Percentiles rank a stretch among this genome's conserved stretches.
Evolutionary conservation across 495 filamentous ascomycete species (phyloP).

Genomic region (Penicillium chermesinum): DNA sequence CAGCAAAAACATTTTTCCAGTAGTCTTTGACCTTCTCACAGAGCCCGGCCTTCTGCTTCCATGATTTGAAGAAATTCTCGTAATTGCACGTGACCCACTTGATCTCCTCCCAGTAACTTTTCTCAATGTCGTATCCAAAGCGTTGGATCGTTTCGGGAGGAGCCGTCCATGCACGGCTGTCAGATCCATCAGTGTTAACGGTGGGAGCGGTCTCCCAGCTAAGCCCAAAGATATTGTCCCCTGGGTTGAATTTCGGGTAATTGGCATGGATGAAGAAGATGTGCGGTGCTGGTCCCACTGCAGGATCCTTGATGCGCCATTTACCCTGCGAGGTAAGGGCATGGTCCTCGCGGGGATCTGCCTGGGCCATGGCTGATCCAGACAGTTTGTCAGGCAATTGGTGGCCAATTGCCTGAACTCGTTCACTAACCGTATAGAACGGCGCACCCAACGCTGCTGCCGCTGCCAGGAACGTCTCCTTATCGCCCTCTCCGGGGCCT

Average conservation of each 20-base stretch:
- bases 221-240: conserved; percentile 37
- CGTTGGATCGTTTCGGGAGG: conserved; percentile 30
- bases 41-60: conserved; percentile 31
- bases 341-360: conserved; percentile 43
- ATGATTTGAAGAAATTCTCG: conserved; percentile 34
- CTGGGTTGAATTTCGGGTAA: conserved; percentile 51
- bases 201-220: conserved; percentile 39
- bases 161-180: conserved; percentile 38
- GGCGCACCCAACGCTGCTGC: conserved; percentile 44
- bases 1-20: conserved; percentile 40
- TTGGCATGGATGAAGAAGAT: conserved; percentile 53
- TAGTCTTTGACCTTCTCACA: conserved; percentile 36
- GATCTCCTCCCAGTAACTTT: conserved; percentile 48
- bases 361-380: conserved; percentile 41
- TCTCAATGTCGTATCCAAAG: conserved; percentile 52
- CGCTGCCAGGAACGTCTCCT: conserved; percentile 58
- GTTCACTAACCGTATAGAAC: conserved; percentile 47
- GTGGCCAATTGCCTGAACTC: conserved; percentile 40
- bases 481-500: conserved; percentile 55
- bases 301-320: conserved; percentile 35
- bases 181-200: conserved; percentile 32
- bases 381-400: conserved; percentile 26
- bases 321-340: conserved; percentile 30
- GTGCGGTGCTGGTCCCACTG: conserved; percentile 25
- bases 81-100: conserved; percentile 44